Conservation (phyloP, 1,139 yeast species). For the Yamadazyma pseudoaaseri region DNA sequence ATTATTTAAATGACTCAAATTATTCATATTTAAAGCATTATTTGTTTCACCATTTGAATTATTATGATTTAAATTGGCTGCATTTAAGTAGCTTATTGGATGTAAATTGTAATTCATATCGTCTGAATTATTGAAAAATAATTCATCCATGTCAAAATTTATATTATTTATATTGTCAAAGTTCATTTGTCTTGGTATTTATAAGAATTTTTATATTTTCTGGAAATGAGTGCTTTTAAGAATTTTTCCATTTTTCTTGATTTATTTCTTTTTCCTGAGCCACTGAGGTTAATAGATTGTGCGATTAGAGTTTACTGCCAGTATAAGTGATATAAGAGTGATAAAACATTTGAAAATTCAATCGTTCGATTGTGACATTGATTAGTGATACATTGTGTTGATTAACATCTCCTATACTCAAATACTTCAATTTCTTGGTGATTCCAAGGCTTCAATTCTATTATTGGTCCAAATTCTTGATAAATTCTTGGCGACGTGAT, state of each 20-base stretch:
- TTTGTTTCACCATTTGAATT: conserved; percentile 5
- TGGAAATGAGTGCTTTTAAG: neutral
- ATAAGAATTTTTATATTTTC: conserved; percentile 4
- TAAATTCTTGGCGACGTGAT: too few relatives aligned
- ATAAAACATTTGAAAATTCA: too few relatives aligned
- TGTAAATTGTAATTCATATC: conserved; percentile 45
- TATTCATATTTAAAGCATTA: conserved; percentile 6
- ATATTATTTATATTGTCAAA: conserved; percentile 10
- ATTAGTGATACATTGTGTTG: too few relatives aligned
- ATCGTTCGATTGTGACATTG: too few relatives aligned
- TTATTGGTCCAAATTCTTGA: too few relatives aligned
- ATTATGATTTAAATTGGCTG: conserved; percentile 16
- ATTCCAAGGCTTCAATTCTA: too few relatives aligned
- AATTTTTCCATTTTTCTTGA: neutral
- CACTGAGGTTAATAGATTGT: too few relatives aligned
- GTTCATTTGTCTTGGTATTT: conserved; percentile 5
- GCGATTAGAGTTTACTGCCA: too few relatives aligned
- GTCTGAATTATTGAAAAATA: conserved; percentile 5
- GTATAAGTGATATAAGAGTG: too few relatives aligned
- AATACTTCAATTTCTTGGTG: too few relatives aligned
- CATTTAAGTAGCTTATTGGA: conserved; percentile 46
- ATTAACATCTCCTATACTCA: too few relatives aligned
- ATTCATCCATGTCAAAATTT: conserved; percentile 10
- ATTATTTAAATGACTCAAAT: conserved; percentile 11
- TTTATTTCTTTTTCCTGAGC: too few relatives aligned